Base-by-base conservation (phyloP, 768 basidiomycete species). In the Rhizopogon salebrosus region DNA sequence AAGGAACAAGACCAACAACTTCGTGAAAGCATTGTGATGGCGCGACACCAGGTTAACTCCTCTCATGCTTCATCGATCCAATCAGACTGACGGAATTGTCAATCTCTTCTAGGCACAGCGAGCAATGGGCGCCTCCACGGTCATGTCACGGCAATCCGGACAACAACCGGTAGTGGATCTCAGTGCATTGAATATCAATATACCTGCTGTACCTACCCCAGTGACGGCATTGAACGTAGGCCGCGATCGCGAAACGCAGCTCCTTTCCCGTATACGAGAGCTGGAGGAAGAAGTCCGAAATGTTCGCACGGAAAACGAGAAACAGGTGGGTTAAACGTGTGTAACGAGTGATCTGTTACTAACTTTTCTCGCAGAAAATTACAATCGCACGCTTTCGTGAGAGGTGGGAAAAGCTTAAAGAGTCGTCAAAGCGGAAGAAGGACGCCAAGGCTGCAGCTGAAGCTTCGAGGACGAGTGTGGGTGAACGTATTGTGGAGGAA, bases 361-460 rank as follows among this genome's bases (percentile, higher is more conserved):
- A 48, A 52, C 50, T 55, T 16, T 61, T 20, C 45, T 54, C 61
- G 54, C 69, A 92, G 91, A 89, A 86, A 83, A 74, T 81, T 10
- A 87, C 90, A 80, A 90, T 92, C 57, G 74, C 77, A 20, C 86
- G 87, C 60, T 92, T 89, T 69, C 81, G 87, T 24, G 91, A 92
- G 69, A 78, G 89, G 37, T 93, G 91, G 91, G 88, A 89, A 64
- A 92, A 90, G 66, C 72, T 93, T 52, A 93, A 93, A 65, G 92
- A 93, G 62, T 87, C 87, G 24, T 87, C 89, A 7, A 90, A 85
- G 68, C 82, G 87, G 55, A 92, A 92, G 72, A 89, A 91, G 65
- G 87, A 89, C 62, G 84, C 84, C 48, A 80, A 78, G 60, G 75
- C 71, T 13, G 79, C 78, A 8, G 75, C 77, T 16, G 78, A 75